These are phyloP conservation scores for Boletus patriciae DNA, from an alignment of 768 basidiomycete genomes.

Conservation along the genomic window DNA sequence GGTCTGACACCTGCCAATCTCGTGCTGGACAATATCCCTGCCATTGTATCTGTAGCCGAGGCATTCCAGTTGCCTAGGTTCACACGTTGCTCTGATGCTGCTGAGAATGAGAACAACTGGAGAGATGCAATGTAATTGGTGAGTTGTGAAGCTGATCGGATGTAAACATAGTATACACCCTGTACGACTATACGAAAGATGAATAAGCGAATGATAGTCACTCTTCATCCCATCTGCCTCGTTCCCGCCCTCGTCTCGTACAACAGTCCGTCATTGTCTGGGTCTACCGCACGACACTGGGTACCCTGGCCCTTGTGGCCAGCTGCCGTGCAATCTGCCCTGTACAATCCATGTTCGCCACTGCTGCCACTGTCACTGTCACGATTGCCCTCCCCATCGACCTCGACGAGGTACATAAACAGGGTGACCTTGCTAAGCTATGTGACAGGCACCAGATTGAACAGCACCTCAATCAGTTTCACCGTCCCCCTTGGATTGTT, in stretches of 20 bases:
- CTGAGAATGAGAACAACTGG: too few relatives aligned
- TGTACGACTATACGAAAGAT: too few relatives aligned
- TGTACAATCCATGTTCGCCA: constrained; percentile 5
- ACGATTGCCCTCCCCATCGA: constrained; percentile 20
- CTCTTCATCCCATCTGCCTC: constrained; percentile 16
- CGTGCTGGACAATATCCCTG: too few relatives aligned
- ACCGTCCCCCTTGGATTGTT: constrained; percentile 68
- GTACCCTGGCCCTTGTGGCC: background rate
- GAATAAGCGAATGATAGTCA: constrained; percentile 33
- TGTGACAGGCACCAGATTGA: constrained; percentile 63
- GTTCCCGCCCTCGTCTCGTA: constrained; percentile 15
- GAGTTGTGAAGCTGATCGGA: too few relatives aligned
- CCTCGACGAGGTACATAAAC: constrained; percentile 40
- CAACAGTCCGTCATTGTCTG: constrained; percentile 19
- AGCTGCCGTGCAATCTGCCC: background rate
- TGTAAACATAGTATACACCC: too few relatives aligned
- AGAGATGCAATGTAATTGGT: too few relatives aligned
- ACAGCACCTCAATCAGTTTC: constrained; percentile 73
- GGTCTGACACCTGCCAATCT: too few relatives aligned
- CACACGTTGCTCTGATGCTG: too few relatives aligned
- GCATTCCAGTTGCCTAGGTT: too few relatives aligned
- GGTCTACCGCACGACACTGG: background rate
- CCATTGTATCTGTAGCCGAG: too few relatives aligned
- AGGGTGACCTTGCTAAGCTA: constrained; percentile 27
- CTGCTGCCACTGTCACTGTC: too few relatives aligned